Base-by-base conservation (phyloP, 306 rosid species). In the Ormosia semicastrata region DNA sequence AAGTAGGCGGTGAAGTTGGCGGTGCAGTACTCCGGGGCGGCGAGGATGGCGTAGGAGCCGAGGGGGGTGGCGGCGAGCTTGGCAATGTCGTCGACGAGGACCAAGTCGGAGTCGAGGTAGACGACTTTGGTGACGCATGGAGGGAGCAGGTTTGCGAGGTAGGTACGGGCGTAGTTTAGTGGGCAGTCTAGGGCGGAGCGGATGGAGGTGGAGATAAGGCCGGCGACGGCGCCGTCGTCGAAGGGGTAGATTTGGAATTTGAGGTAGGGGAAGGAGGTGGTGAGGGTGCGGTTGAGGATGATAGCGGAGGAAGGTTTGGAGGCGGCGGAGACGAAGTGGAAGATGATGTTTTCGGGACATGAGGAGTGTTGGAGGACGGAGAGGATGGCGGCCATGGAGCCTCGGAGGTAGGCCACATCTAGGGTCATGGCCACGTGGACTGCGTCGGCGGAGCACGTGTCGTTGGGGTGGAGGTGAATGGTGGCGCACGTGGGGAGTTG, bases 391-490 rank as follows among this genome's bases (percentile, higher is more conserved):
- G 98, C 98, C 97, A 93, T 88, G 71, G 98, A 95, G n/a, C 99
- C 99, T 0, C 99, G 97, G 71, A 93, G 89, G 89, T 95, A 95
- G 0, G 91, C 71, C 6, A 75, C 87, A 77, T 95, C 99, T 29
- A 95, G 94, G 49, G 99, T 95, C 98, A 95, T 95, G 1, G 99
- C 97, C 30, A 91, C 94, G 69, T 95, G 99, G 49, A 89, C 88
- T 0, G 87, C 87, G 5, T 73, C 44, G 9, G 57, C 36, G 62
- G 89, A 76, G 82, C 90, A 89, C 39, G 78, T 34, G 62, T 18
- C 41, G 11, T 40, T 13, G 12, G 54, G 11, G 33, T 5, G 64
- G 57, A 3, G 18, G 2, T 1, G 18, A n/a, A 88, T 67, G 60
- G 85, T 11, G 33, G 82, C 78, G 85, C 98, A 94, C 36, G 47